Conservation (phyloP, 805 yeast genomes). For the Ascoidea rubescens region DNA sequence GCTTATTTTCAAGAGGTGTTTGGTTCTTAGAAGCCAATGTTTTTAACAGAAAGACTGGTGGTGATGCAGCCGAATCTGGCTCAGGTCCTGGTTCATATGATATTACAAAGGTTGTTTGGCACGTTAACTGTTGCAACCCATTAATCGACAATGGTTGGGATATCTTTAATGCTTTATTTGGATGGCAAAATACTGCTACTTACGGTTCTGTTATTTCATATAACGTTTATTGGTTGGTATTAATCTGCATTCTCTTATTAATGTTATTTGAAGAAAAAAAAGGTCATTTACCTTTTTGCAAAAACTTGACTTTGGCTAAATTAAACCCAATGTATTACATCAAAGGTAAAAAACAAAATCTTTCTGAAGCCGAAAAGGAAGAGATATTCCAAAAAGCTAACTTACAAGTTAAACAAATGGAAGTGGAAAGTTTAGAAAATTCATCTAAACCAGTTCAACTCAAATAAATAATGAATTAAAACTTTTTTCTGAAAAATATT, state of each 20-base stretch:
- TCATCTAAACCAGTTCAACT: no score
- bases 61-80: slow-evolving; percentile 90
- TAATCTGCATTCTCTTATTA: slow-evolving; percentile 38
- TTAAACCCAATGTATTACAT: slow-evolving; percentile 65
- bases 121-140: slow-evolving; percentile 95
- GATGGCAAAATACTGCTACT: slow-evolving; percentile 97
- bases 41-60: slow-evolving; percentile 63
- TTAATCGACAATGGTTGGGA: slow-evolving; percentile 92
- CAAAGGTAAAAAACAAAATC: slow-evolving; percentile 51
- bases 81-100: slow-evolving; percentile 93
- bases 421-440: no score
- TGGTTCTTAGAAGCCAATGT: slow-evolving; percentile 74
- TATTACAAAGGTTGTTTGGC: slow-evolving; percentile 73
- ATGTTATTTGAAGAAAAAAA: slow-evolving; percentile 75
- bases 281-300: slow-evolving; percentile 67
- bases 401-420: slow-evolving; percentile 3
- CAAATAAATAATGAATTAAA: no score
- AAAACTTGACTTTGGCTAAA: slow-evolving; percentile 30
- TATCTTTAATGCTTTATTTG: slow-evolving; percentile 83
- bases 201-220: slow-evolving; percentile 83
- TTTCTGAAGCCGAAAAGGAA: slow-evolving; percentile 37
- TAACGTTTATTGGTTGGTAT: slow-evolving; percentile 73
- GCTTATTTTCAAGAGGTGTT: slow-evolving; percentile 83
- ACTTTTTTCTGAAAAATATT: no score
- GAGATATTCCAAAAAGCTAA: slow-evolving; percentile 34